phyloP scores from a whole-genome alignment of 306 rosid species.

The Cotoneaster glaucophyllus region DNA sequence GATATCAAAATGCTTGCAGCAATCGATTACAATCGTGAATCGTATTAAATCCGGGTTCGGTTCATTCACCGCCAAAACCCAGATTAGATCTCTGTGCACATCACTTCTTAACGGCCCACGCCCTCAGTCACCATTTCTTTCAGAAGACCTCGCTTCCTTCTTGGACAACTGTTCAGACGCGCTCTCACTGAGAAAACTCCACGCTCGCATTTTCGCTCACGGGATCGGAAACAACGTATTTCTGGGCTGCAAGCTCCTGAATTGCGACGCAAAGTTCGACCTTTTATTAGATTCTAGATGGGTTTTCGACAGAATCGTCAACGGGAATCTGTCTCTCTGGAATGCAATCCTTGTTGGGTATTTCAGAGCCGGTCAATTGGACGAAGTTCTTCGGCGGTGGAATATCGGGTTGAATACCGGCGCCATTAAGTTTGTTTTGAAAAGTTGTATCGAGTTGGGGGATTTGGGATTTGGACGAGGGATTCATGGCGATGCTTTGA shows the following conservation, averaged over 20 bases:
- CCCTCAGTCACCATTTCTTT: background rate
- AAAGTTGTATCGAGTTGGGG: conserved; percentile 24
- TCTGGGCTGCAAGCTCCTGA: conserved; percentile 21
- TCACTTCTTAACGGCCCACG: background rate
- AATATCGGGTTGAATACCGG: conserved; percentile 21
- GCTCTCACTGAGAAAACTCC: conserved; percentile 9
- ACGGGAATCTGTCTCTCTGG: conserved; percentile 15
- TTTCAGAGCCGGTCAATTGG: conserved; percentile 15
- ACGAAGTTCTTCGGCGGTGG: conserved; percentile 13
- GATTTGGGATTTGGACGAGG: conserved; percentile 30
- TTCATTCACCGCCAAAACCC: background rate
- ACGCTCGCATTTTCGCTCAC: conserved; percentile 16
- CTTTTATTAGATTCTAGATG: conserved; percentile 7
- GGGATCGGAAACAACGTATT: conserved; percentile 12
- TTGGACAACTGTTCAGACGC: too few relatives aligned
- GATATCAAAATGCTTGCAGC: too few relatives aligned
- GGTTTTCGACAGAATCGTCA: conserved; percentile 1
- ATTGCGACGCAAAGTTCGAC: conserved; percentile 18
- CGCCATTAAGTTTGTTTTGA: conserved; percentile 23
- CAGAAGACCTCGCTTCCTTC: conserved; percentile 4
- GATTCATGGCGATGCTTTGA: conserved; percentile 38
- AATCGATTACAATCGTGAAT: too few relatives aligned
- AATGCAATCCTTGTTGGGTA: conserved; percentile 23
- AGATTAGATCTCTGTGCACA: background rate
- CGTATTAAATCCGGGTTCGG: background rate